Base-by-base conservation (phyloP, 352 stramenopile genomes). In the Phytophthora rubi region DNA sequence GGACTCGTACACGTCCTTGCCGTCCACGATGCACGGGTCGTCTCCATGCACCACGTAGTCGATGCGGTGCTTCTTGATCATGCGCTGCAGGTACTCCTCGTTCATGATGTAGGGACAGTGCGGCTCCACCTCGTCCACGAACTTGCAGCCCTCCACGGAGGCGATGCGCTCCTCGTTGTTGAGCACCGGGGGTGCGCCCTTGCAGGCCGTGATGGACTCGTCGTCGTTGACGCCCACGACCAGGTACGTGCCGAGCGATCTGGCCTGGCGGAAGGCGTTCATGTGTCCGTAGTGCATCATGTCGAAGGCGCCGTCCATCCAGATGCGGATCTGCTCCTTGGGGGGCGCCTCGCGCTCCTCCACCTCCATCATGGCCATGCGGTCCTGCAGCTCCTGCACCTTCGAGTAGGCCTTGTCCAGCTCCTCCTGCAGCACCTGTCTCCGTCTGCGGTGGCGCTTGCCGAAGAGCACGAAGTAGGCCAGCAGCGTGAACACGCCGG, bases 201-300 rank as follows among this genome's bases (percentile, higher is more conserved):
- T 99, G 86, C 97, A 99, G 47, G 89, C 77, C 42, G 89, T 98
- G 74, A 99, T 99, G 37, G 94, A 98, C 76, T 98, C 90, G 71
- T 99, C 97, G 51, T 97, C 97, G 76, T 99, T 99, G 21, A 99
- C 93, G n/a, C 98, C 98, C 2, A 99, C 98, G 37, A 99, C 94
- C 0, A 99, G 82, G 74, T 99, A 97, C 61, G 97, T 99, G 26
- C 97, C 97, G 5, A 99, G 84, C 8, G 97, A 91, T 52, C 92
- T 80, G 39, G 93, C 97, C 63, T 99, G 93, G 32, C 97, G 96
- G 85, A 99, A 99, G 9, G 97, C 98, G 81, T 99, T 99, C 97
- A 99, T 99, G 83, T 99, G 98, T 26, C 98, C 98, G 78, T 99
- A 99, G 80, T 99, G 98, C 94, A 99, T 99, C 85, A 99, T 97